Percentiles rank a stretch among this genome's conserved stretches.
phyloP scores from a whole-genome alignment of 2,329 filamentous ascomycete genomes.

The Plectosphaerella sp. region DNA sequence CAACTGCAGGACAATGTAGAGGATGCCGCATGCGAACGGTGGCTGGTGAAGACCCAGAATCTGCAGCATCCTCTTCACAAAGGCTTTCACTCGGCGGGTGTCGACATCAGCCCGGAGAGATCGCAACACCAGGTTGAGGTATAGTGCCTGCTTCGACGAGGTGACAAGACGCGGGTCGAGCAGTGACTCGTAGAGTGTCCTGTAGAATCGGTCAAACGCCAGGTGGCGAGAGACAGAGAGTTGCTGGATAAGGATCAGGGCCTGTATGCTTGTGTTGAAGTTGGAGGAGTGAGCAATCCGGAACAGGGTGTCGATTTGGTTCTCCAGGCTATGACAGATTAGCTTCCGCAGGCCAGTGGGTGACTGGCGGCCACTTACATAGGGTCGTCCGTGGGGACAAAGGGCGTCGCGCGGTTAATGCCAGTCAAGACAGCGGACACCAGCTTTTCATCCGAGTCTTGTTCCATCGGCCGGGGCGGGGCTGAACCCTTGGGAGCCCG shows the following conservation, averaged over 20 bases:
- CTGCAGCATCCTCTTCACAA: conserved; percentile 89
- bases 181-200: conserved; percentile 91
- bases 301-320: conserved; percentile 91
- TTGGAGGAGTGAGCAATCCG: conserved; percentile 95
- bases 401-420: conserved; percentile 93
- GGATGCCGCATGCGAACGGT: conserved; percentile 85
- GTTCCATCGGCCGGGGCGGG: conserved; percentile 2
- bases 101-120: conserved; percentile 88
- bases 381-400: conserved; percentile 74
- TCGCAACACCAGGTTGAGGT: conserved; percentile 86
- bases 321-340: conserved; percentile 57
- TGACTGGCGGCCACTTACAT: conserved; percentile 45
- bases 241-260: conserved; percentile 91
- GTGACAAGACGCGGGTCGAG: conserved; percentile 82
- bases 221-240: conserved; percentile 76
- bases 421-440: conserved; percentile 88
- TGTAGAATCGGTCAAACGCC: conserved; percentile 86
- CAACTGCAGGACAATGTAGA: conserved; percentile 83
- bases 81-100: conserved; percentile 87
- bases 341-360: not conserved
- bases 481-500: conserved; percentile 17
- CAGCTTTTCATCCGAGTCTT: conserved; percentile 63
- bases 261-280: conserved; percentile 97
- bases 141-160: conserved; percentile 93
- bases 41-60: conserved; percentile 84